These are phyloP conservation scores for Citrus cavaleriei DNA, from an alignment of 345 rosid genomes.

Conservation along the genomic window DNA sequence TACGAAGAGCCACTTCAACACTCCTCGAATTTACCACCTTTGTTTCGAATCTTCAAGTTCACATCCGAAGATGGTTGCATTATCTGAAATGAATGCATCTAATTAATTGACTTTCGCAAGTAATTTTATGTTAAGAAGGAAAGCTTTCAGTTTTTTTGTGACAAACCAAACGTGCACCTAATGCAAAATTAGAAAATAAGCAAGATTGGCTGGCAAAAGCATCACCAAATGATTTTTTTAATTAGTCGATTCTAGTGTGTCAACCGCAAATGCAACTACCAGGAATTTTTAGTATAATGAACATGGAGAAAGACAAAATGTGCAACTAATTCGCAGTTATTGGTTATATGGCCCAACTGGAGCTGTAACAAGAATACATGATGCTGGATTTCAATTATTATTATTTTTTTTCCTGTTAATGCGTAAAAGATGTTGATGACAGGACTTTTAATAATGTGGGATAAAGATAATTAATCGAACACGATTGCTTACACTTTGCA, in stretches of 20 bases:
- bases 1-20: neutral
- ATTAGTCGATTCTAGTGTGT: neutral
- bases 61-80: neutral
- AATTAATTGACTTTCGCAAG: neutral
- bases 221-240: neutral
- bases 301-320: neutral
- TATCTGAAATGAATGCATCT: neutral
- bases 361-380: neutral
- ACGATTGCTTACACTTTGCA: constrained; percentile 12
- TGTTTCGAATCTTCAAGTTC: neutral
- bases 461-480: neutral
- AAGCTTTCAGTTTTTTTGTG: neutral
- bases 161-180: neutral
- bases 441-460: neutral
- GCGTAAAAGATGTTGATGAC: neutral
- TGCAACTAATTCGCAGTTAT: neutral
- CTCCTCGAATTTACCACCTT: neutral
- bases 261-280: neutral
- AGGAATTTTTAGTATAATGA: neutral
- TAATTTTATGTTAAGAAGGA: neutral
- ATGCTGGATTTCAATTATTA: neutral
- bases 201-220: neutral
- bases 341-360: neutral
- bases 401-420: neutral
- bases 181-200: neutral